Base-by-base conservation (phyloP, 345 rosid species). In the Kernera saxatilis region DNA sequence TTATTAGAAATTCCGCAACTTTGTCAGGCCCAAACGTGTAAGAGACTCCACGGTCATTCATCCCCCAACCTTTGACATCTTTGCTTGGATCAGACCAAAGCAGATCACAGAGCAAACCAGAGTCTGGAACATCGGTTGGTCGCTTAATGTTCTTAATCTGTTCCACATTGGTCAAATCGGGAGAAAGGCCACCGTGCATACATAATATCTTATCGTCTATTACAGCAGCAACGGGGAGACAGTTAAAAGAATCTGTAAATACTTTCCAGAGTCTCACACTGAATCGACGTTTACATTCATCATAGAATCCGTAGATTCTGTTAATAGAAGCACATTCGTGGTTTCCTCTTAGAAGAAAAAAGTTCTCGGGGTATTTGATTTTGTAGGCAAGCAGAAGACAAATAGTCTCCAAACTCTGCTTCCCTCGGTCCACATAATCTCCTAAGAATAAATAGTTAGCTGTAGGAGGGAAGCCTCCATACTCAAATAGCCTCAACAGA, bases 141-240 rank as follows among this genome's bases (percentile, higher is more conserved):
- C 98, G 87, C 33, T 89, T 35, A 19, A 89, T 51, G 72, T 57
- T 84, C 81, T 86, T 87, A 57, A 92, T 92, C 78, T 89, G 87
- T 74, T 92, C 91, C 82, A 92, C 78, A 51, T 80, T 69, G 27
- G 81, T 75, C 79, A 92, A 75, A 55, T 89, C 94, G 39, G 96
- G 98, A 76, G 98, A 92, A 56, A 92, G 91, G 2, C 96, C 98
- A 64, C 96, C 98, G 40, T 92, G 98, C 98, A 92, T 92, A 79
- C 98, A 92, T 79, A 92, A 68, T 67, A 92, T 92, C 78, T 89
- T 92, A 54, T 89, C 98, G 35, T 92, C 98, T 68, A 92, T 88
- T n/a, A 88, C 83, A 73, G 92, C 98, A 67, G 96, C 96, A 66
- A 92, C 92, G 1, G 98, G 98, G 49, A 92, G 94, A 77, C 98